Evolutionary conservation across 345 rosid genomes (phyloP), one percentile per base, ranked within the genome.

Genomic region (Hibiscus tridactylites): DNA sequence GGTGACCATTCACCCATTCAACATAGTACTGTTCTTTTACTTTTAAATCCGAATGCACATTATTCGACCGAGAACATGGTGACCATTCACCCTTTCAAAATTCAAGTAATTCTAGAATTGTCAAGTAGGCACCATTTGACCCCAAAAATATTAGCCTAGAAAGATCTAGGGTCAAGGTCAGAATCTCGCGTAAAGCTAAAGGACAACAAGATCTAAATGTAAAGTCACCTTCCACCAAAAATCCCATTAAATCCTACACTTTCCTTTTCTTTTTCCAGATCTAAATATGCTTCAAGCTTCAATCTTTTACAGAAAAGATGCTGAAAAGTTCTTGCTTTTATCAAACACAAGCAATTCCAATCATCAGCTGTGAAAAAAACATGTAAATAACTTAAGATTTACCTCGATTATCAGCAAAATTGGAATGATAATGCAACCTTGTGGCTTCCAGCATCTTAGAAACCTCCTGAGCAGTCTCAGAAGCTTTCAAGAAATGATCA

Each of bases 351-450:
- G 2, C 50, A 31, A 53, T 21, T 65, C 17, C 54, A 44, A 19
- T 33, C 49, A 70, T 57, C n/a, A 50, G 12, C 64, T 53, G 44
- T 29, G 39, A 44, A 60, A 39, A 50, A 70, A 39, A 15, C 53
- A 63, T 6, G 11, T 7, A 60, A 26, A 56, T 15, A 21, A 21
- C 49, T 72, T 53, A 35, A 1, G 61, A 71, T 70, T 79, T 79
- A 94, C 98, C 97, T 76, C 92, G 82, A 77, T 84, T 88, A 81
- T 95, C 98, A 0, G 97, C 97, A 28, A 90, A 92, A 84, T 92
- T 95, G 28, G 99, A 89, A 68, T 95, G 99, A 76, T 90, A 95
- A 86, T 92, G 99, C 73, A 92, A 50, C 81, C 90, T 88, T 17
- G 96, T 90, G 26, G 96, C 96, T 81, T 95, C 99, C 42, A 95